Base-by-base conservation (phyloP, 495 filamentous ascomycete species). In the Glonium stellatum region DNA sequence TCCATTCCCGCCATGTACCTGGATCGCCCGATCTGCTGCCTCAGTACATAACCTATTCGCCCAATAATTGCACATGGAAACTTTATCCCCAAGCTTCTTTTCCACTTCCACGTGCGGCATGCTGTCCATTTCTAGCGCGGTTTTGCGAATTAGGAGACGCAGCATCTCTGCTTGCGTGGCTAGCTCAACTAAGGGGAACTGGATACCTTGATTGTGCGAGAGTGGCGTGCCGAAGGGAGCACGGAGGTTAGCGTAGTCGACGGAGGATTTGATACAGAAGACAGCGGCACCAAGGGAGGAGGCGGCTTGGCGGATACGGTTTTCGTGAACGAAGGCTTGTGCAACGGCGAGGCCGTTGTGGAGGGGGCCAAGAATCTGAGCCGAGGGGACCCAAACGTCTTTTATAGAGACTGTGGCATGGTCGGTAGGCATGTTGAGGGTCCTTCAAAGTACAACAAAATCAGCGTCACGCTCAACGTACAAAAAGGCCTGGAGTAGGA, bases 1-100 rank as follows among this genome's bases (percentile, higher is more conserved):
- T 8, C 73, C 71, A 54, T 63, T 76, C 6, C 80, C 79, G 5
- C 81, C 81, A 66, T 82, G 78, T 23, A 83, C 76, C 69, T 84
- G 81, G 25, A 84, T 84, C 5, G 82, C 82, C 47, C 76, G 69
- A 66, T 85, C 82, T 5, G 82, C 81, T 36, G 82, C 80, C 64
- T 84, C 73, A 37, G 76, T 80, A 44, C 77, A 80, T 11, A 84
- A 67, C 41, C 80, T 68, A 64, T 84, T 83, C 1, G 78, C 82
- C 78, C 80, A 84, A 67, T 82, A 85, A 66, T 84, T 84, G 67
- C 82, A 84, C 82, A 85, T 84, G 55, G 70, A 73, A 12, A 85
- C 79, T 62, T 81, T 77, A 61, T 81, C 79, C 21, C 79, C 78
- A 9, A 85, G 67, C 49, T 71, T 70, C 56, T 70, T 70, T 72